Conservation (phyloP, 331 rosid genomes). For the Ulmus americana region DNA sequence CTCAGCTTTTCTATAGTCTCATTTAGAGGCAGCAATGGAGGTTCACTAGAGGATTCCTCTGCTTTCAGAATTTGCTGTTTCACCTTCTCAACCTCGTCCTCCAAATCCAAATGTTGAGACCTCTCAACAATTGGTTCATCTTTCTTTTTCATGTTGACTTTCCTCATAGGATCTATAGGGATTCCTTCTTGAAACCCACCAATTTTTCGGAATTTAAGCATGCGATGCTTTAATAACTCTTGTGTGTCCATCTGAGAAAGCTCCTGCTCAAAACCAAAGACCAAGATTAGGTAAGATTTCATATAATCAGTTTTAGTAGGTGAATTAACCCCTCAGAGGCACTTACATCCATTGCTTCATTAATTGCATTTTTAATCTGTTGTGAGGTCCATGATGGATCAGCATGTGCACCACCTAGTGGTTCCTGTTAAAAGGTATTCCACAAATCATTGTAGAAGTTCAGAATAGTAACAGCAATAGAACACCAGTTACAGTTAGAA, state of each 20-base stretch:
- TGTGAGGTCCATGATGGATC: slow-evolving; percentile 79
- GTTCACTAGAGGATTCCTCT: slow-evolving; percentile 41
- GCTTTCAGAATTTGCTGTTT: slow-evolving; percentile 52
- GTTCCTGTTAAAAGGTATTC: slow-evolving; percentile 56
- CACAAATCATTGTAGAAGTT: neutral
- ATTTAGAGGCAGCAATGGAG: slow-evolving; percentile 36
- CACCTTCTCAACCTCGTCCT: slow-evolving; percentile 61
- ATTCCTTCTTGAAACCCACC: slow-evolving; percentile 78
- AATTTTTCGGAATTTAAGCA: slow-evolving; percentile 68
- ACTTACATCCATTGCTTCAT: slow-evolving; percentile 77
- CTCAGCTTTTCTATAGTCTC: slow-evolving; percentile 48
- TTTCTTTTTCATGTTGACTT: slow-evolving; percentile 62
- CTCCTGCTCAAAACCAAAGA: slow-evolving; percentile 45
- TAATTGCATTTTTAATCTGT: slow-evolving; percentile 68
- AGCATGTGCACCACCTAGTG: slow-evolving; percentile 90
- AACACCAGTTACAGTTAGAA: neutral
- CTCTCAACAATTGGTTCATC: slow-evolving; percentile 39
- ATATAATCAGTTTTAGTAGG: slow-evolving; percentile 20
- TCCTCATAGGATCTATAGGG: slow-evolving; percentile 58
- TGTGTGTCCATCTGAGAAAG: slow-evolving; percentile 53
- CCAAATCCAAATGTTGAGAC: slow-evolving; percentile 47
- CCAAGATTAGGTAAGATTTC: slow-evolving; percentile 18
- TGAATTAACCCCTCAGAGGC: slow-evolving; percentile 9
- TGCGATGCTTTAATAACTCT: slow-evolving; percentile 62
- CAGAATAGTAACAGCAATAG: neutral